These are phyloP conservation scores for Botrytis deweyae DNA, from an alignment of 2,329 filamentous ascomycete genomes.

Conservation along the genomic window DNA sequence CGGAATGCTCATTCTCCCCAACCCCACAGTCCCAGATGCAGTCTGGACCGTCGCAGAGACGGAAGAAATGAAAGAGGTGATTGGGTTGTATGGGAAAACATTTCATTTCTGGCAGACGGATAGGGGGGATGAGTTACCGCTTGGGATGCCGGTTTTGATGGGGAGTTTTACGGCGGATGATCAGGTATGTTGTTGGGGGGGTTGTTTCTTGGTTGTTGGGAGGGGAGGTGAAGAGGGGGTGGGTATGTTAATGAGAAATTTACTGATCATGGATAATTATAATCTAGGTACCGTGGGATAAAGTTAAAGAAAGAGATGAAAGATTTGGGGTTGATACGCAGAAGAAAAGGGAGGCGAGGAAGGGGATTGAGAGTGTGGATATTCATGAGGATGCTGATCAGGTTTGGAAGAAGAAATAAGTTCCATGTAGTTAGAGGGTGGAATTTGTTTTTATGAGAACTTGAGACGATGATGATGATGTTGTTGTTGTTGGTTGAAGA, in stretches of 20 bases:
- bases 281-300: constrained; percentile 37
- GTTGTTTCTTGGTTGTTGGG: neutral
- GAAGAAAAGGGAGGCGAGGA: constrained; percentile 53
- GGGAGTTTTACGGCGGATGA: constrained; percentile 19
- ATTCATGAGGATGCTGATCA: constrained; percentile 42
- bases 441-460: neutral
- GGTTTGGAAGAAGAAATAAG: constrained; percentile 20
- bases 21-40: constrained; percentile 52
- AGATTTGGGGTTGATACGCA: constrained; percentile 52
- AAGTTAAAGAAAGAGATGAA: constrained; percentile 50
- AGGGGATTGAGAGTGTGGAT: constrained; percentile 55
- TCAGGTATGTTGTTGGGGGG: neutral
- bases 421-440: no score
- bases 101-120: constrained; percentile 89
- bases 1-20: constrained; percentile 77
- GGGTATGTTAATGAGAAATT: neutral
- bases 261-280: neutral
- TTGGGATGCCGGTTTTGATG: constrained; percentile 21
- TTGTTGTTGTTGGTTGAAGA: neutral
- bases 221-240: neutral
- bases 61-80: constrained; percentile 74
- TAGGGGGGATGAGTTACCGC: constrained; percentile 47
- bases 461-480: neutral
- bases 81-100: constrained; percentile 76
- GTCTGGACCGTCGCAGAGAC: constrained; percentile 77